Evolutionary conservation across 441 rosid genomes (phyloP).

Genomic region (Eruca vesicaria): DNA sequence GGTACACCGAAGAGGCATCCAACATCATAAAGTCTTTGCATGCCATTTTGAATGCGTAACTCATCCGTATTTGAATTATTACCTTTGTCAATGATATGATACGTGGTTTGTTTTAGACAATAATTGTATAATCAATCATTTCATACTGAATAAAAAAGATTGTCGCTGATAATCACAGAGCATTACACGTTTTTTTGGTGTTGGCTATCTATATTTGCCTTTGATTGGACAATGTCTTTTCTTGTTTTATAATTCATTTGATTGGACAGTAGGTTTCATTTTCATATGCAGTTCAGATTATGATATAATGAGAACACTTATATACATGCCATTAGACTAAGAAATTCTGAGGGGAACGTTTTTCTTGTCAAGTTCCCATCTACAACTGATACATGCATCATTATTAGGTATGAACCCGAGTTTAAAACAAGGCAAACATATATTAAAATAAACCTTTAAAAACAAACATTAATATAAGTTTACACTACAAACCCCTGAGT

Average conservation of each 20-base stretch:
- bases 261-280: not conserved
- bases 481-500: too few relatives aligned
- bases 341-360: not conserved
- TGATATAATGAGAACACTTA: not conserved
- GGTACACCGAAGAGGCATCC: conserved; percentile 11
- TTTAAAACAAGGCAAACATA: not conserved
- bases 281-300: not conserved
- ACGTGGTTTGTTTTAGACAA: not conserved
- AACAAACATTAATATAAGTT: too few relatives aligned
- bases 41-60: conserved; percentile 10
- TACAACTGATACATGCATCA: not conserved
- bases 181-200: not conserved
- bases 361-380: not conserved
- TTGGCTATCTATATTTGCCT: not conserved
- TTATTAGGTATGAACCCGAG: not conserved
- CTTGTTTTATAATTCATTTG: not conserved
- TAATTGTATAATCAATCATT: conserved; percentile 12
- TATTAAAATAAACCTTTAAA: not conserved
- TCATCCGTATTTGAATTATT: not conserved
- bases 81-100: conserved; percentile 1
- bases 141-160: not conserved
- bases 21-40: conserved; percentile 19
- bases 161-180: not conserved
- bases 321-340: not conserved
- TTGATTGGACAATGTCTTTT: not conserved